Percentiles rank a stretch among this genome's conserved stretches.
These are phyloP conservation scores for Calonectria henricotiae DNA, from an alignment of 2,329 filamentous ascomycete species.

Conservation along the genomic window DNA sequence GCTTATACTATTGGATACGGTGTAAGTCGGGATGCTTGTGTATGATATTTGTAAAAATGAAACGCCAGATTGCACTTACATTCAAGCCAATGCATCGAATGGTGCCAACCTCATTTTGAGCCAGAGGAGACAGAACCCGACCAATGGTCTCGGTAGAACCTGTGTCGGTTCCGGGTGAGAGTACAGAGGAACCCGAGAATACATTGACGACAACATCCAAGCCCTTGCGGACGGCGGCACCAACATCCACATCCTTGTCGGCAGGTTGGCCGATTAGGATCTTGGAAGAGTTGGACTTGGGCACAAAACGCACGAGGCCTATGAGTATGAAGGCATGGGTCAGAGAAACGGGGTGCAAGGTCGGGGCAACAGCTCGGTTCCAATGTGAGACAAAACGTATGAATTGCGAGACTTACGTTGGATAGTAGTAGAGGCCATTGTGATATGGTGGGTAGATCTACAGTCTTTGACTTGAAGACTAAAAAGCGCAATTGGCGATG, in stretches of 20 bases:
- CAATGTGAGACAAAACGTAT: neutral
- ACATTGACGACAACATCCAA: slow-evolving; percentile 71
- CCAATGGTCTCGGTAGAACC: slow-evolving; percentile 64
- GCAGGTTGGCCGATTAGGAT: slow-evolving; percentile 72
- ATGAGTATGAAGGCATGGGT: neutral
- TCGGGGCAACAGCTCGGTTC: neutral
- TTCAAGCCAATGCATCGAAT: slow-evolving; percentile 75
- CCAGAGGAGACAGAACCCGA: slow-evolving; percentile 65
- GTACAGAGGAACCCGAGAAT: slow-evolving; percentile 73
- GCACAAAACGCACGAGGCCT: slow-evolving; percentile 75
- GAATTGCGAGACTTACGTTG: slow-evolving; percentile 40
- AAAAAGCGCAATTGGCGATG: slow-evolving; percentile 6
- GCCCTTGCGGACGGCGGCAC: slow-evolving; percentile 70
- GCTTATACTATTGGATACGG: slow-evolving; percentile 53
- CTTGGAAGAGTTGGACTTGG: slow-evolving; percentile 66
- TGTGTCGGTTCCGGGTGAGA: slow-evolving; percentile 69
- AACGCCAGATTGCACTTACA: slow-evolving; percentile 57
- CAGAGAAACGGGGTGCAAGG: neutral
- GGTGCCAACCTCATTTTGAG: slow-evolving; percentile 64
- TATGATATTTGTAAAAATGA: slow-evolving; percentile 58
- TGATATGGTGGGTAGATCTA: neutral
- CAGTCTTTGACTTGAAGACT: neutral
- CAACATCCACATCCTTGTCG: slow-evolving; percentile 70
- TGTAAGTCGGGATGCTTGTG: slow-evolving; percentile 51
- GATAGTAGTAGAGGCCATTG: slow-evolving; percentile 47